Base-by-base conservation (phyloP, 2,329 filamentous ascomycete species). In the Alternaria sp. region DNA sequence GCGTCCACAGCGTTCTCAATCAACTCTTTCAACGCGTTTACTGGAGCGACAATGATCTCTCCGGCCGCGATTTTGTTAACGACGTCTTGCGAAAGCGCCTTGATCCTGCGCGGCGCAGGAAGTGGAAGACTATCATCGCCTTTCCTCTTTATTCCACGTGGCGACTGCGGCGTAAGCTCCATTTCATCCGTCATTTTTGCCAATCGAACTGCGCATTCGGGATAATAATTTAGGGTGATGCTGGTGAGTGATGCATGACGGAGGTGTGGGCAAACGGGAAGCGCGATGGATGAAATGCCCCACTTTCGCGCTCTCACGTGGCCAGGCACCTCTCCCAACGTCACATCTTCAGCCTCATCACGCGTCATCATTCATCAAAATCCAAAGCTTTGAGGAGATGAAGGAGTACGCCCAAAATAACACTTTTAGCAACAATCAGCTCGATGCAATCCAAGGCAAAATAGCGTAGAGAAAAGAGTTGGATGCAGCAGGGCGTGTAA, bases 41-140 rank as follows among this genome's bases (percentile, higher is more conserved):
- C 93, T 0, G 95, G 96, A 2, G 95, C 94, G 49, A 99, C 93
- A 62, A 99, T 99, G 71, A 99, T 99, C 79, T 99, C 95, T 20
- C 95, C 95, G 0, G 95, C 95, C 1, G 95, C 95, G 68, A 99
- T 99, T 79, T 98, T 99, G 83, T 98, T 99, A 67, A 99, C 91
- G 22, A 99, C 95, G 81, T 95, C 91, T 64, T 91, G 89, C 72
- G 96, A 92, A 26, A 99, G 86, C 14, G 94, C 91, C 89, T 96
- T 79, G 69, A 87, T 87, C 30, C 83, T 74, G 52, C 81, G 77
- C 39, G 78, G 79, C 26, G 78, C 71, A n/a, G 75, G 69, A 58
- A 75, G 72, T 36, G 73, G 67, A 44, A 76, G 58, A 51, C 65
- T 68, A 24, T 75, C 75, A 43, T 78, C 75, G 48, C 70, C 75